Evolutionary conservation across 169 alveolate genomes (phyloP).

Genomic region (Cryptosporidium sp.): DNA sequence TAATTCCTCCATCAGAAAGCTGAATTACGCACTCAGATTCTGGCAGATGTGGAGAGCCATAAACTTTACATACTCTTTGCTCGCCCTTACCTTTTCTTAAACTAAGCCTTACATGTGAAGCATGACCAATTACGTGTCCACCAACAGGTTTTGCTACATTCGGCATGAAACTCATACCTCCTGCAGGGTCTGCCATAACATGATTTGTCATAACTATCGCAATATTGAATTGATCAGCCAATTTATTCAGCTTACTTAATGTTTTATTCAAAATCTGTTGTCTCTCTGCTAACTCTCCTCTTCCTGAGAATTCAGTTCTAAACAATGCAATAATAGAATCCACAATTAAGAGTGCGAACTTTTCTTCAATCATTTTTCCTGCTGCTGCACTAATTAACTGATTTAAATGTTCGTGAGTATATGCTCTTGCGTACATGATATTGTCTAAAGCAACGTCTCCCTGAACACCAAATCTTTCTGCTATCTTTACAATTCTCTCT

Average conservation of each 20-base stretch:
- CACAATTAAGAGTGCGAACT: conserved; percentile 87
- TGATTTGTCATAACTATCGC: conserved; percentile 96
- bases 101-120: conserved; percentile 94
- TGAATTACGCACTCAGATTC: conserved; percentile 94
- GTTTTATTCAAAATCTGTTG: conserved; percentile 87
- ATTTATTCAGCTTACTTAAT: conserved; percentile 87
- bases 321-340: conserved; percentile 89
- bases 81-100: conserved; percentile 97
- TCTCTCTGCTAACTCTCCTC: conserved; percentile 92
- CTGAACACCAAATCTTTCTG: conserved; percentile 89
- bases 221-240: conserved; percentile 96
- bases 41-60: conserved; percentile 96
- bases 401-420: conserved; percentile 87
- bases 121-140: conserved; percentile 99
- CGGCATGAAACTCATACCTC: conserved; percentile 90
- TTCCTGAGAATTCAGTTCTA: conserved; percentile 90
- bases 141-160: conserved; percentile 95
- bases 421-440: conserved; percentile 90
- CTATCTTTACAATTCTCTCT: conserved; percentile 88
- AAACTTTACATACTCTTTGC: conserved; percentile 94
- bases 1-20: conserved; percentile 86
- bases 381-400: conserved; percentile 86
- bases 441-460: conserved; percentile 87
- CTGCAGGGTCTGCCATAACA: conserved; percentile 95
- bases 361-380: conserved; percentile 87